phyloP scores from a whole-genome alignment of 805 yeast species.

The Zygoascus biomembranicola region DNA sequence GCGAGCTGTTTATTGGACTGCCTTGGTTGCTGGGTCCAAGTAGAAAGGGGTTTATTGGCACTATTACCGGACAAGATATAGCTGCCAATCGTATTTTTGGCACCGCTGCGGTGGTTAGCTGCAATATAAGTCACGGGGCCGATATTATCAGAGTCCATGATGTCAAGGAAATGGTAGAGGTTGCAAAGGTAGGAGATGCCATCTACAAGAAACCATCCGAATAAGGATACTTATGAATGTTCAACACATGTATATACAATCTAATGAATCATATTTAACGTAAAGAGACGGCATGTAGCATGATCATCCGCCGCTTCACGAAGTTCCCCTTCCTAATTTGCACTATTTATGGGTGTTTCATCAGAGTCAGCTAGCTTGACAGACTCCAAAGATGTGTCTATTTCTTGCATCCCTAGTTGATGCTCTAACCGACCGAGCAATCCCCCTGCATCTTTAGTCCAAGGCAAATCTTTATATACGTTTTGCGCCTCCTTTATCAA shows the following conservation, averaged over 20 bases:
- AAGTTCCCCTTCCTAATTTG: neutral
- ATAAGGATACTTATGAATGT: neutral
- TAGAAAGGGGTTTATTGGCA: constrained; percentile 79
- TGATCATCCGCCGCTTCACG: neutral
- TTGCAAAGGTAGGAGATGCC: constrained; percentile 62
- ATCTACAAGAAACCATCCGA: constrained; percentile 38
- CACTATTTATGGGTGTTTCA: neutral
- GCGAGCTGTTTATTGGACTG: constrained; percentile 33
- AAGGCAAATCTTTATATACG: constrained; percentile 18
- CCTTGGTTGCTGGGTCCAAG: constrained; percentile 83
- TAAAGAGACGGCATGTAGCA: neutral
- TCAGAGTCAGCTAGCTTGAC: neutral
- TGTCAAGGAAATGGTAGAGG: constrained; percentile 49
- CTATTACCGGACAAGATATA: constrained; percentile 47
- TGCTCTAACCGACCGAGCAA: constrained; percentile 12
- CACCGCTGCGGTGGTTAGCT: constrained; percentile 65
- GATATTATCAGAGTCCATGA: constrained; percentile 90
- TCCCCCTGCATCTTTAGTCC: constrained; percentile 13
- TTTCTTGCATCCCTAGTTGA: neutral
- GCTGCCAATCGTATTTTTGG: constrained; percentile 64
- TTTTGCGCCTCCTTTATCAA: constrained; percentile 12
- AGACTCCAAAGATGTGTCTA: neutral
- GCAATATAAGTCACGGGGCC: constrained; percentile 63
- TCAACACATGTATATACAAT: neutral
- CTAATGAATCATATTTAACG: neutral